Evolutionary conservation across 129 eudicot genomes (phyloP).

Genomic region (Kitagawia praeruptora): DNA sequence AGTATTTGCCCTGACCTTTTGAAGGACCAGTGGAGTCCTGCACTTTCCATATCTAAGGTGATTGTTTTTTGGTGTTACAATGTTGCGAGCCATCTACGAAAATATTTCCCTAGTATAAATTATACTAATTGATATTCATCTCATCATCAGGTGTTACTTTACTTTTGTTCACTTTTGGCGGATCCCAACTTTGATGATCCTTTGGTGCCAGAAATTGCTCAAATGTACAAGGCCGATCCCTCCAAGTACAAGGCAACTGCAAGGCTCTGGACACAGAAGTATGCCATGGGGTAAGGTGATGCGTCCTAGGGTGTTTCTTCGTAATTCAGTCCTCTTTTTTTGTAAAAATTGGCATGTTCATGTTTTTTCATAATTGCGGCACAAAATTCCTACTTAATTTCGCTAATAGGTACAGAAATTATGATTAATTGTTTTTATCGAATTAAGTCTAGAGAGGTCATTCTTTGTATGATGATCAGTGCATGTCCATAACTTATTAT

Average conservation of each 20-base stretch:
- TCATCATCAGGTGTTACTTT: neutral
- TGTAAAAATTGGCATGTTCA: neutral
- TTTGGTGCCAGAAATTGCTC: conserved; percentile 5
- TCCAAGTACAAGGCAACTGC: neutral
- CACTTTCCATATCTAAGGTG: neutral
- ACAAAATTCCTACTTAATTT: neutral
- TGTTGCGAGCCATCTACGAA: too few relatives aligned
- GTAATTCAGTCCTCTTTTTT: neutral
- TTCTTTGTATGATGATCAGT: too few relatives aligned
- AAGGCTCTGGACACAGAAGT: conserved; percentile 7
- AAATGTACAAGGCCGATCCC: neutral
- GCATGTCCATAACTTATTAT: too few relatives aligned
- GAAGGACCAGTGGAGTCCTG: conserved; percentile 9
- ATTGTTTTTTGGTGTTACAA: neutral
- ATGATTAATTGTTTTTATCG: neutral
- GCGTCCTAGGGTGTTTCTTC: neutral
- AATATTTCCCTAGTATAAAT: too few relatives aligned
- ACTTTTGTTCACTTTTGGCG: conserved; percentile 3
- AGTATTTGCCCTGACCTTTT: neutral
- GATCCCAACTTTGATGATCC: conserved; percentile 2
- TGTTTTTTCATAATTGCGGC: neutral
- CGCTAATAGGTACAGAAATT: neutral
- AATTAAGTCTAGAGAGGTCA: neutral
- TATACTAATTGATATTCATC: neutral
- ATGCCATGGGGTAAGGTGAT: neutral